A percentile compares a stretch with the other conserved stretches of the same genome.
phyloP scores from a whole-genome alignment of 768 basidiomycete genomes.

The Porphyrellus cyaneotinctus region DNA sequence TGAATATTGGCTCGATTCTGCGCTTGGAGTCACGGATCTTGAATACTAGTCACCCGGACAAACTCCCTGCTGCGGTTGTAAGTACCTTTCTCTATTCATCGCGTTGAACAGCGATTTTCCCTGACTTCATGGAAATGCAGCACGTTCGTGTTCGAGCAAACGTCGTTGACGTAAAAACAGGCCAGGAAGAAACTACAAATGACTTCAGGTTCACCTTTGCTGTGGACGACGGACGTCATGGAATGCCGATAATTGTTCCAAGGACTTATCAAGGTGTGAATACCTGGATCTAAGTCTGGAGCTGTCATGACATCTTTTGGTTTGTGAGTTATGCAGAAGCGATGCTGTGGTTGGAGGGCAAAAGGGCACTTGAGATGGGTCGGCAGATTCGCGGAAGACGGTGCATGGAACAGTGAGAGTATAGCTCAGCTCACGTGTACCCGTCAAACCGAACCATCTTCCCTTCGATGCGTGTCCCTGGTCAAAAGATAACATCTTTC shows the following conservation, averaged over 20 bases:
- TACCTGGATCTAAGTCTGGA: background rate
- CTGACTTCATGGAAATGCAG: slow-evolving; percentile 32
- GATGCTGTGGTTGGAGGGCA: slow-evolving; percentile 82
- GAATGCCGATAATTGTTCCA: slow-evolving; percentile 51
- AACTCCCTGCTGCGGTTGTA: slow-evolving; percentile 52
- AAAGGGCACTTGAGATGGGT: slow-evolving; percentile 66
- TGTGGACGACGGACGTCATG: slow-evolving; percentile 36
- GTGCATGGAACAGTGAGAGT: slow-evolving; percentile 13
- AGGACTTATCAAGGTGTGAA: slow-evolving; percentile 61
- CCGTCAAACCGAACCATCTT: too few species aligned
- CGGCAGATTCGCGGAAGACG: slow-evolving; percentile 50
- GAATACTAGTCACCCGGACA: slow-evolving; percentile 40
- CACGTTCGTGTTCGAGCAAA: slow-evolving; percentile 70
- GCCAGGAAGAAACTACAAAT: slow-evolving; percentile 63
- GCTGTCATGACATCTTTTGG: slow-evolving; percentile 5
- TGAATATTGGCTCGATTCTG: slow-evolving; percentile 81
- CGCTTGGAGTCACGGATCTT: slow-evolving; percentile 67
- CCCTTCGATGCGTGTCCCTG: too few species aligned
- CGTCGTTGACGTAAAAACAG: slow-evolving; percentile 65
- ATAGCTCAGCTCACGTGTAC: too few species aligned
- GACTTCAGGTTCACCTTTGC: slow-evolving; percentile 77
- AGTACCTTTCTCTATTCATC: slow-evolving; percentile 19
- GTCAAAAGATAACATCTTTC: too few species aligned
- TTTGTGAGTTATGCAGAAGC: slow-evolving; percentile 48
- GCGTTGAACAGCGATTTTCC: background rate